These are phyloP conservation scores for Monilinia laxa DNA, from an alignment of 2,329 filamentous ascomycete species.

Conservation along the genomic window DNA sequence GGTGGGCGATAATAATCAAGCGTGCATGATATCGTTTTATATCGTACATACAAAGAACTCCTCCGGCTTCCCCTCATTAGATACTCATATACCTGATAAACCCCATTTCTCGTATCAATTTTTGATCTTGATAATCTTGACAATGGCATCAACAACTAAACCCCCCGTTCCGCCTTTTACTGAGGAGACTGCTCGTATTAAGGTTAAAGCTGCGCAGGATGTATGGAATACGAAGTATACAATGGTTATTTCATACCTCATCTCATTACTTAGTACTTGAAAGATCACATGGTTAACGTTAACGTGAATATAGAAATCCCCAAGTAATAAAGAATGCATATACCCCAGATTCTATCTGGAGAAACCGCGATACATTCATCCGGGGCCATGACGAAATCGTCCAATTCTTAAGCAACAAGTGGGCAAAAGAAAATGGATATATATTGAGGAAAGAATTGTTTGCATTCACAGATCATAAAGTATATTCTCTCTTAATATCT, in stretches of 20 bases:
- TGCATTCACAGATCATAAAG: conserved; percentile 67
- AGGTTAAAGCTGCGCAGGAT: conserved; percentile 82
- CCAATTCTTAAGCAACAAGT: conserved; percentile 69
- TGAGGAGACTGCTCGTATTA: conserved; percentile 65
- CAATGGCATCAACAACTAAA: conserved; percentile 27
- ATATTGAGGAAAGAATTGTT: conserved; percentile 81
- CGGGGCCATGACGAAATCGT: conserved; percentile 66
- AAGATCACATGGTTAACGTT: neutral
- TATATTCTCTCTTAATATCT: conserved; percentile 29
- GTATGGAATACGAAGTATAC: conserved; percentile 75
- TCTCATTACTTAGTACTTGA: neutral
- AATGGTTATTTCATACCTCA: too few relatives aligned
- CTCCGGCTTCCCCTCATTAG: neutral
- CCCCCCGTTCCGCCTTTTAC: conserved; percentile 71
- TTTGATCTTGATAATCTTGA: neutral
- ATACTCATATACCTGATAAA: neutral
- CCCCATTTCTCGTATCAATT: neutral
- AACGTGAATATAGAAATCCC: conserved; percentile 55
- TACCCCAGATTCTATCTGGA: conserved; percentile 74
- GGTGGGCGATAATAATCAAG: neutral
- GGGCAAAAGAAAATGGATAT: conserved; percentile 70
- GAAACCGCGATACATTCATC: conserved; percentile 72
- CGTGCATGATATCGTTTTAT: neutral
- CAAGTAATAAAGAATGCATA: conserved; percentile 67
- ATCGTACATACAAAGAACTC: neutral